phyloP scores from a whole-genome alignment of 2,329 filamentous ascomycete species.

The Alternaria dauci region DNA sequence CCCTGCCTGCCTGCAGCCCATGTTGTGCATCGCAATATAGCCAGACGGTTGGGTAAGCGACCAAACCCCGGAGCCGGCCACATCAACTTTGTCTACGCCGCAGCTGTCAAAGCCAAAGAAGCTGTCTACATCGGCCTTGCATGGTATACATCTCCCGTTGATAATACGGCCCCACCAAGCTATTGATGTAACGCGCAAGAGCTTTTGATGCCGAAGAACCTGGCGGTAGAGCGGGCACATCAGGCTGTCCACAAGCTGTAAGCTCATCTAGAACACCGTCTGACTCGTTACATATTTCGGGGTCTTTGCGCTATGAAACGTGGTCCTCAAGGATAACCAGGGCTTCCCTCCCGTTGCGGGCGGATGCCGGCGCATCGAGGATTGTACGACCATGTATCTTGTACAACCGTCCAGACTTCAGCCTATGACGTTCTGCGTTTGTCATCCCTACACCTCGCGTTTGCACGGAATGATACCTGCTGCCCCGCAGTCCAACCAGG shows the following conservation, averaged over 20 bases:
- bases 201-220: constrained; percentile 11
- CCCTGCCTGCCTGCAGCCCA: constrained; percentile 19
- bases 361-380: constrained; percentile 22
- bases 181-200: constrained; percentile 3
- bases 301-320: constrained; percentile 26
- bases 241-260: constrained; percentile 18
- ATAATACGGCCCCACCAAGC: constrained; percentile 9
- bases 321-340: constrained; percentile 19
- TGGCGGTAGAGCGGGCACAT: constrained; percentile 21
- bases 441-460: constrained; percentile 1
- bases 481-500: constrained; percentile 4
- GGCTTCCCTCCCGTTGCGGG: constrained; percentile 23
- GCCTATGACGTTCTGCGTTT: constrained; percentile 17
- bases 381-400: constrained; percentile 25
- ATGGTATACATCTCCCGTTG: constrained; percentile 1
- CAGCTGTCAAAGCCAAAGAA: constrained; percentile 14
- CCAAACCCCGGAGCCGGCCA: constrained; percentile 10
- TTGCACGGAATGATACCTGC: constrained; percentile 4
- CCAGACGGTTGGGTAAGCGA: constrained; percentile 13
- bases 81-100: constrained; percentile 3
- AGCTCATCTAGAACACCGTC: constrained; percentile 33
- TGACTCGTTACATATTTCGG: constrained; percentile 32
- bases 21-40: constrained; percentile 27
- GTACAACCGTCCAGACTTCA: constrained; percentile 19
- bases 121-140: constrained; percentile 8